Evolutionary conservation across 495 filamentous ascomycete species (phyloP), one percentile per base, ranked within the genome.

Genomic region (Aspergillus conjunctus): DNA sequence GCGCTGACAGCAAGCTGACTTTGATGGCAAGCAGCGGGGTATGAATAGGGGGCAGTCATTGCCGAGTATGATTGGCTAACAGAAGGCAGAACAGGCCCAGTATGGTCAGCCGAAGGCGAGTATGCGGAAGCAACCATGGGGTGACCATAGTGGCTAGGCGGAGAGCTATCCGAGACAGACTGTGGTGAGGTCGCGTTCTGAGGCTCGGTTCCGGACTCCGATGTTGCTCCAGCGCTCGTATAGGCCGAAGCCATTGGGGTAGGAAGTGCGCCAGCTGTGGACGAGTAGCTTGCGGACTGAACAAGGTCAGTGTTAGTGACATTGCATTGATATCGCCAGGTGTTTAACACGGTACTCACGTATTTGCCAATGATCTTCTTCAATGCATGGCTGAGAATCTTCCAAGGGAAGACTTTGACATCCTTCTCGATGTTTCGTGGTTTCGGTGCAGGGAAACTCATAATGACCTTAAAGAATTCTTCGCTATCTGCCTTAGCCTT

Each of bases 341-440:
- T 31, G 21, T 6, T 17, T 32, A 17, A 6, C 37, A 9, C 18
- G 30, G 21, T n/a, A 84, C 89, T 81, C 75, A 90, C 89, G 75
- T 98, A 98, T 92, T 98, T 98, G 61, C 90, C 87, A 71, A 98
- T 95, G 68, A 98, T 97, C 78, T 98, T 98, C 81, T 92, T 94
- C 56, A 98, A 76, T 0, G 94, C 93, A 45, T 84, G 82, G 12
- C 79, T 81, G 12, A 98, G 77, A 51, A 90, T 89, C 68, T 88
- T 91, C 95, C 94, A 98, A 11, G 91, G 87, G 69, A 98, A 98
- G 7, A 97, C 94, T 73, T 98, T 98, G 66, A 98, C 91, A 67
- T 97, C 93, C 76, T 98, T 98, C 79, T 97, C 94, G 65, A 98
- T 98, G 66, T 97, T 96, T 43, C 94, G 82, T 7, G 94, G 95